These are phyloP conservation scores for Alloascoidea africana DNA, from an alignment of 805 yeast species.

Conservation along the genomic window DNA sequence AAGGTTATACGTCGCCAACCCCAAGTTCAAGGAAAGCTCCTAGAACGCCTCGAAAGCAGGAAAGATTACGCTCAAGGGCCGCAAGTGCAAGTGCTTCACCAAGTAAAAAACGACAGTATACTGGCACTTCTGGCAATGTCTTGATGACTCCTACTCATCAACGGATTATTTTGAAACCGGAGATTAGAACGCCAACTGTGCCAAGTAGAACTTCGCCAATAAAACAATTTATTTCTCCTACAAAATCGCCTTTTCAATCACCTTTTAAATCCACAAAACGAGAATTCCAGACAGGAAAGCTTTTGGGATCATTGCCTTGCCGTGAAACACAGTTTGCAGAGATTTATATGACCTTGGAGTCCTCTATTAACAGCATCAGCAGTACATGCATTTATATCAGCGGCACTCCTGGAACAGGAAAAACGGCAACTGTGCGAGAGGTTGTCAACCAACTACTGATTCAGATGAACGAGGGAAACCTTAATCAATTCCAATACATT, in stretches of 20 bases:
- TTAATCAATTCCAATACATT: constrained; percentile 46
- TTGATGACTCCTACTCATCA: not conserved
- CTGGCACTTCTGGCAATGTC: too few species aligned
- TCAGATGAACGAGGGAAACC: constrained; percentile 21
- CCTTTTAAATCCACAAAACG: constrained; percentile 12
- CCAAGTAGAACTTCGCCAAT: constrained; percentile 3
- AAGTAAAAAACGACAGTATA: too few species aligned
- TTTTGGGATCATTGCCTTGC: constrained; percentile 54
- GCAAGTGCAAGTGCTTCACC: too few species aligned
- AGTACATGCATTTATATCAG: constrained; percentile 85
- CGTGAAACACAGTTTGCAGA: constrained; percentile 71
- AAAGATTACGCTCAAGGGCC: too few species aligned
- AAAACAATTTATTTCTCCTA: not conserved
- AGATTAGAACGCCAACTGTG: not conserved
- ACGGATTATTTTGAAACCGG: not conserved
- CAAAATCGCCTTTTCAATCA: constrained; percentile 9
- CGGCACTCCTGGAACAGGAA: constrained; percentile 98
- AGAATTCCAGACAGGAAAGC: constrained; percentile 19
- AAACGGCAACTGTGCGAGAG: constrained; percentile 85
- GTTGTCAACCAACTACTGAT: constrained; percentile 54
- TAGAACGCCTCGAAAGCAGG: too few species aligned
- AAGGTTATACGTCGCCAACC: too few species aligned
- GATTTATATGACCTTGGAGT: constrained; percentile 51
- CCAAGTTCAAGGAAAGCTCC: too few species aligned
- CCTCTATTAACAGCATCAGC: constrained; percentile 50